These are phyloP conservation scores for Botrytis cinerea DNA, from an alignment of 2,329 filamentous ascomycete genomes.

Conservation along the genomic window DNA sequence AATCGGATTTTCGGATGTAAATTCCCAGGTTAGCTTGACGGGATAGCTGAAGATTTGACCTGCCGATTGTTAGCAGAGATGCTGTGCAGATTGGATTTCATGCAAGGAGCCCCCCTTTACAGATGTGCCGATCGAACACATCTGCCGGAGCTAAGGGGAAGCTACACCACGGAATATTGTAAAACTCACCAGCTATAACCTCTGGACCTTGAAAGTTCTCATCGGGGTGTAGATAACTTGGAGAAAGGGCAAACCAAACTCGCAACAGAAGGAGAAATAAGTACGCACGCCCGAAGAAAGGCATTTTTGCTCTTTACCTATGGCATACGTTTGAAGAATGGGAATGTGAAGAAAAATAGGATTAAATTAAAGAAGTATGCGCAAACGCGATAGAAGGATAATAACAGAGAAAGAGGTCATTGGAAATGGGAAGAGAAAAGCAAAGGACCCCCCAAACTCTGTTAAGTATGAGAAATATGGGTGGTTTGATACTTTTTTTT, in stretches of 20 bases:
- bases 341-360: not conserved
- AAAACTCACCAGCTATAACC: conserved; percentile 84
- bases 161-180: not conserved
- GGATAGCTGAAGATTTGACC: conserved; percentile 93
- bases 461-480: not conserved
- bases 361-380: conserved; percentile 27
- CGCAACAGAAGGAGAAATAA: conserved; percentile 81
- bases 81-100: not conserved
- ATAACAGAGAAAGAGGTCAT: conserved; percentile 15
- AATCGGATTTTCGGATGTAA: conserved; percentile 82
- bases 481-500: not conserved
- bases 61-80: conserved; percentile 44
- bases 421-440: not conserved
- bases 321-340: conserved; percentile 27
- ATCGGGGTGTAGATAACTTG: conserved; percentile 96
- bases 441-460: not conserved
- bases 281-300: conserved; percentile 66
- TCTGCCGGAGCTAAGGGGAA: conserved; percentile 8
- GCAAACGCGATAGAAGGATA: conserved; percentile 31
- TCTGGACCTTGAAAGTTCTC: conserved; percentile 99
- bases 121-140: not conserved
- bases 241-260: conserved; percentile 89
- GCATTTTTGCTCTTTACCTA: conserved; percentile 49
- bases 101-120: not conserved
- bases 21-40: conserved; percentile 91